These are phyloP conservation scores for Umbelopsis isabellina DNA, from an alignment of 192 early-diverging fungal genomes.

Conservation along the genomic window DNA sequence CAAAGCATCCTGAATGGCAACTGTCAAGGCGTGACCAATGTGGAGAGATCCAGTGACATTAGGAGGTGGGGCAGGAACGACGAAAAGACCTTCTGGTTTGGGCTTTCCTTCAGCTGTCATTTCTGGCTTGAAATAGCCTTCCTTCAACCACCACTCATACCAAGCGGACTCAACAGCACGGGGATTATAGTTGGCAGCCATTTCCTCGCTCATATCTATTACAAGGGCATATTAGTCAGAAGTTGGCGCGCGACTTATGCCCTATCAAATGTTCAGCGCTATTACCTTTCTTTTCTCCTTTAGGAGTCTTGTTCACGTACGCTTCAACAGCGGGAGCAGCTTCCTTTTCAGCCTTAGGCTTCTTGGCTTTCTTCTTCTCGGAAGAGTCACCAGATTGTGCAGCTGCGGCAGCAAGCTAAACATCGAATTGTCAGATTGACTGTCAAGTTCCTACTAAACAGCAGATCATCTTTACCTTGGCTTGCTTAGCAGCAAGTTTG, in stretches of 20 bases:
- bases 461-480: conserved; percentile 49
- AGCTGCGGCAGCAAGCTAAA: conserved; percentile 16
- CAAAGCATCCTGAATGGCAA: conserved; percentile 93
- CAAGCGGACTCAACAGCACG: conserved; percentile 2
- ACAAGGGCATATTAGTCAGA: conserved; percentile 1
- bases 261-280: too few species aligned
- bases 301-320: conserved; percentile 83
- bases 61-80: conserved; percentile 97
- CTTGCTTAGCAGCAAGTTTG: conserved; percentile 91
- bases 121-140: conserved; percentile 88
- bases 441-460: neutral
- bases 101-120: conserved; percentile 70
- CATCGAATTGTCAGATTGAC: neutral
- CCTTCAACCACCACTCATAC: conserved; percentile 90
- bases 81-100: conserved; percentile 80
- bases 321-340: conserved; percentile 45
- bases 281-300: conserved; percentile 85
- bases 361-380: conserved; percentile 66
- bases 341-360: conserved; percentile 52
- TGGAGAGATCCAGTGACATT: conserved; percentile 98
- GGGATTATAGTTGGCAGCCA: conserved; percentile 76
- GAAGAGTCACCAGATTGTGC: conserved; percentile 17
- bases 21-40: conserved; percentile 92
- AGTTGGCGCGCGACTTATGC: neutral
- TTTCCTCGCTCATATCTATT: conserved; percentile 71